Evolutionary conservation across 2,329 filamentous ascomycete genomes (phyloP), one percentile per base, ranked within the genome.

Genomic region (Claviceps purpurea): DNA sequence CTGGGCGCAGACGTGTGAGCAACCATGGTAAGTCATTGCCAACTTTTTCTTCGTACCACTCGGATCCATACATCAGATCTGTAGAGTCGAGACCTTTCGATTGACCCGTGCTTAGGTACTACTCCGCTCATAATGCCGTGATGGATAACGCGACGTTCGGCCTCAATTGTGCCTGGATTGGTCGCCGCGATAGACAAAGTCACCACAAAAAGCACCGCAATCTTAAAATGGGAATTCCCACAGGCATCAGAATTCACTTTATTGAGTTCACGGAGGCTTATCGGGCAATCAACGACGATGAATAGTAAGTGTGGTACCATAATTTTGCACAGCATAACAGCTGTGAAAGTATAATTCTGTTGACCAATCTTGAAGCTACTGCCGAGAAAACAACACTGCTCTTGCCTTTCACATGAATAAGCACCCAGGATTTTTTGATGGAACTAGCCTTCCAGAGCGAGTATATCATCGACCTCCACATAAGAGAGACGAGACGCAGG

Each of bases 131-230:
- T 43, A 49, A 50, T 20, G 52, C 44, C 5, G 26, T 50, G 20
- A 1, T 5, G 6, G 1, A 13, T 3, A 53, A 53, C 16, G 43
- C 30, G 11, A 37, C 52, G 3, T 6, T 47, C 18, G 50, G 48
- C 14, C 44, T 53, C 22, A 10, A 42, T 48, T 53, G 52, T 30
- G 48, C 39, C 20, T 53, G 52, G 52, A 16, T 53, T 22, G 24
- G 24, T 24, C 24, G 24, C 24, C 24, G 24, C 5, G 24, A 24
- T 24, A 24, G 24, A 24, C 5, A 5, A 24, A 24, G 24, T 24
- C 4, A 5, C 24, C 24, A 24, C 24, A 24, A 24, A 24, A 5
- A 44, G 14, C 7, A 11, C 6, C 4, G 50, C 6, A 49, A 44
- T 18, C 44, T 38, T 20, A 10, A 6, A 8, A 4, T 3, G 1